Base-by-base conservation (phyloP, 1,139 yeast genomes). In the Saccharomycopsis hybrid region DNA sequence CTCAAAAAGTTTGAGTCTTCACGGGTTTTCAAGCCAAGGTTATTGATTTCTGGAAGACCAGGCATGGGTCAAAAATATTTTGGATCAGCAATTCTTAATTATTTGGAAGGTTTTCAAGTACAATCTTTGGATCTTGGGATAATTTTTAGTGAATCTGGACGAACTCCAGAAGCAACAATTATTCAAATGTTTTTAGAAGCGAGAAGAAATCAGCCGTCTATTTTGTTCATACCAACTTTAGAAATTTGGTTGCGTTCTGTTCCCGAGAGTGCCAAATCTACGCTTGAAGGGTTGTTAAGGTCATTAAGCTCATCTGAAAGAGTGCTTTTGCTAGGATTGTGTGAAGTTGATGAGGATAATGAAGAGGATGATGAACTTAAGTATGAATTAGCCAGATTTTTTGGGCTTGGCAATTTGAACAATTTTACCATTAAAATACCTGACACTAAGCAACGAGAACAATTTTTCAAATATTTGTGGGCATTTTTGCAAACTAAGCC, bases 31-130 rank as follows among this genome's bases (percentile, higher is more conserved):
- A 78, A 88, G 55, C 99, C 99, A 1, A 78, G 94, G 56, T 65
- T 92, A 35, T 68, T 89, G 39, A 72, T 92, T 1, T 69, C 80
- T 48, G 97, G 98, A 1, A 69, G 71, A 2, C 69, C 73, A n/a
- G 97, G 97, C 0, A 78, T 78, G 66, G 99, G 98, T 1, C 96
- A 90, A 59, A 87, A 82, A 58, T 90, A 92, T 63, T 63, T 94
- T 13, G 85, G 92, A 7, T 75, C 92, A 1, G 97, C 97, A 0
- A 72, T 89, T 13, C 69, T 92, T 52, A 86, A 89, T 59, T 77
- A 80, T 58, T 70, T 94, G 54, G 98, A 92, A 67, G 96, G 96
- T 0, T 89, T 83, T 59, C 95, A 89, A 61, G 82, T 89, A 7
- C 97, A 92, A 62, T 77, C 85, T 1, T 70, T 94, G 44, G 98